Base-by-base conservation (phyloP, 73 alveolate genomes). In the Urostyla sp. region DNA sequence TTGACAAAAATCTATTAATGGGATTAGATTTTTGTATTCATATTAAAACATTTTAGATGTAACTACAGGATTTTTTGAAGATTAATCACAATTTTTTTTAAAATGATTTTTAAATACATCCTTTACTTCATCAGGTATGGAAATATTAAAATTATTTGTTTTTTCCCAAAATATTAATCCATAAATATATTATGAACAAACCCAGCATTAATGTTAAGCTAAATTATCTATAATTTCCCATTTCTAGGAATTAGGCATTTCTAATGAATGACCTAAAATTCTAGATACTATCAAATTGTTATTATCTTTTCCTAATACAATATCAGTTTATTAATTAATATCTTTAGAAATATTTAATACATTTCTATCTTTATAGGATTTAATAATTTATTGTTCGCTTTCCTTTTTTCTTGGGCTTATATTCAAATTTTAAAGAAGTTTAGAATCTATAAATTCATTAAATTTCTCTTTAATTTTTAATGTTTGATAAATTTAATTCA, bases 81-180 rank as follows among this genome's bases (percentile, higher is more conserved):
- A 1, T 28, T 38, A 27, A 16, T 37, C 31, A 7, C n/a, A n/a
- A n/a, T n/a, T 63, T 31, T 20, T 2, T 3, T 4, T 8, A 13
- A 3, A 32, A 10, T 63, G 44, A 40, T 13, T 13, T 18, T 24
- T 5, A 7, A 1, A 63, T 6, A 5, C 4, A 5, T 10, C 21
- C 18, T 46, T 13, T 4, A 1, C 44, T 49, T 21, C 16, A 11
- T 10, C 13, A 63, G 30, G 8, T 18, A 3, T 63, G 27, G 10
- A 13, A 5, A 38, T 5, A 1, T 4, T 5, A 37, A 27, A 63
- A 21, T 63, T 50, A 38, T 43, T 63, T 21, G 50, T 16, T 34
- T 63, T 63, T 20, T 73, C 50, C 85, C 85, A 73, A 74, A 50
- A 73, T 20, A 73, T 34, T 21, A 73, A 3, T 24, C 75, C 35